phyloP scores from a whole-genome alignment of 2,329 filamentous ascomycete genomes.

The Xylaria sp. region DNA sequence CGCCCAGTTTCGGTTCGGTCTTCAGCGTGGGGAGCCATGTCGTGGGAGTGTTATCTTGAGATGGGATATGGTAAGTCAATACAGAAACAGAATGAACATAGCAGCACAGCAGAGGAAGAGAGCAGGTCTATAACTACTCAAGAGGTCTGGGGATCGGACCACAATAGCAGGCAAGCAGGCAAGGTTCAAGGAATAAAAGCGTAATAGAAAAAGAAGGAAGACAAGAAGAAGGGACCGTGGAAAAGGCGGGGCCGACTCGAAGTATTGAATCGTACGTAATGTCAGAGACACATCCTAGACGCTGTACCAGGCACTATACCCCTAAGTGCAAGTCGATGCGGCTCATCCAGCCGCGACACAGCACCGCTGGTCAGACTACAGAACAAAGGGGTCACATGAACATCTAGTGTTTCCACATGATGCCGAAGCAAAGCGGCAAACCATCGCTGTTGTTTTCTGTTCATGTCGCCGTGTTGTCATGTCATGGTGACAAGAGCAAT shows the following conservation, averaged over 20 bases:
- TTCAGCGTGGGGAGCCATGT: conserved; percentile 70
- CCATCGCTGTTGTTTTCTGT: conserved; percentile 16
- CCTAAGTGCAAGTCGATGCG: conserved; percentile 67
- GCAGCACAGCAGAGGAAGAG: conserved; percentile 22
- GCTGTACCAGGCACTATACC: conserved; percentile 56
- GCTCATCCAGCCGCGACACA: conserved; percentile 46
- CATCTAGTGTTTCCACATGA: conserved; percentile 36
- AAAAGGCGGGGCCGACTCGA: conserved; percentile 44
- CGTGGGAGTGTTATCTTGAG: conserved; percentile 27
- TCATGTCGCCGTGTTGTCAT: conserved; percentile 6
- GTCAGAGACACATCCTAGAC: conserved; percentile 37
- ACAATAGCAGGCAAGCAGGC: background rate
- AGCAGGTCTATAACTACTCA: background rate
- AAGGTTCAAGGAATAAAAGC: conserved; percentile 17
- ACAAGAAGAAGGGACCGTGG: conserved; percentile 27
- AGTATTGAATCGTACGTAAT: conserved; percentile 48
- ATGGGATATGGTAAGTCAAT: conserved; percentile 13
- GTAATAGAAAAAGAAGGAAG: conserved; percentile 13
- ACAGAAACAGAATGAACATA: background rate
- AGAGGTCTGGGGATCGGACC: background rate
- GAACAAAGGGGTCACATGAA: conserved; percentile 43
- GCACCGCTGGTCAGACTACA: conserved; percentile 36
- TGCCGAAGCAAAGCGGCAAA: conserved; percentile 47
- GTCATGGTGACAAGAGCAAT: conserved; percentile 4
- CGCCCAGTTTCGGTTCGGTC: conserved; percentile 45